phyloP scores from a whole-genome alignment of 2,329 filamentous ascomycete species.

The Aspergillus ibericus region DNA sequence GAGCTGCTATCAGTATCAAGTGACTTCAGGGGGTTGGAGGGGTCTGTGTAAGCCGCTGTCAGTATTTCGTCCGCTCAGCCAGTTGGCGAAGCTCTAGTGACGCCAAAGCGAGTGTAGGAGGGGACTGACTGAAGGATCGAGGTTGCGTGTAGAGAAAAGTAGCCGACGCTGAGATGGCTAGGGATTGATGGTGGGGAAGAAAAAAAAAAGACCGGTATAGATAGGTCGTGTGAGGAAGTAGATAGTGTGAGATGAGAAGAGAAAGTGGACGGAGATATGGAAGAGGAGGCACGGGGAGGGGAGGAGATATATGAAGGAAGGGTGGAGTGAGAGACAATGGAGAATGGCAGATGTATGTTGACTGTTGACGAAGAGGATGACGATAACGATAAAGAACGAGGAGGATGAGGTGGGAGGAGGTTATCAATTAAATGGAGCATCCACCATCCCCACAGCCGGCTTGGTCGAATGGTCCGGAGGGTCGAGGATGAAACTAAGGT shows the following conservation, averaged over 20 bases:
- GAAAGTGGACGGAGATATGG: neutral
- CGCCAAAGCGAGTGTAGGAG: neutral
- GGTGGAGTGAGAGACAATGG: neutral
- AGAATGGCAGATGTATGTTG: neutral
- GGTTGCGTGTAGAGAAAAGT: neutral
- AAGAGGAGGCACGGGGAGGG: conserved; percentile 8
- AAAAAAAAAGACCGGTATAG: neutral
- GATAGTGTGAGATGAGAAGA: neutral
- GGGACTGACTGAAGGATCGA: conserved; percentile 5
- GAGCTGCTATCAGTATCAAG: conserved; percentile 36
- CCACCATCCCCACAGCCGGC: conserved; percentile 14
- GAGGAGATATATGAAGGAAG: conserved; percentile 1
- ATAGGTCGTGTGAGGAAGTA: neutral
- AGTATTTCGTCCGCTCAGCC: conserved; percentile 4
- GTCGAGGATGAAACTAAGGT: conserved; percentile 11
- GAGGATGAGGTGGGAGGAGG: conserved; percentile 7
- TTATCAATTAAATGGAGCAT: conserved; percentile 15
- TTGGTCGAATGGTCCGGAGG: conserved; percentile 15
- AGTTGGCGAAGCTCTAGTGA: neutral
- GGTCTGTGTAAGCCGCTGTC: conserved; percentile 5
- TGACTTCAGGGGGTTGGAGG: conserved; percentile 5
- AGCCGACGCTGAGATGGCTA: neutral
- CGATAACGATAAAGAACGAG: conserved; percentile 13
- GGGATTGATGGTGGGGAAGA: neutral
- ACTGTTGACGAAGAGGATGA: conserved; percentile 5